Base-by-base conservation (phyloP, 202 grass and related monocot genomes). In the Zoysia matrella region DNA sequence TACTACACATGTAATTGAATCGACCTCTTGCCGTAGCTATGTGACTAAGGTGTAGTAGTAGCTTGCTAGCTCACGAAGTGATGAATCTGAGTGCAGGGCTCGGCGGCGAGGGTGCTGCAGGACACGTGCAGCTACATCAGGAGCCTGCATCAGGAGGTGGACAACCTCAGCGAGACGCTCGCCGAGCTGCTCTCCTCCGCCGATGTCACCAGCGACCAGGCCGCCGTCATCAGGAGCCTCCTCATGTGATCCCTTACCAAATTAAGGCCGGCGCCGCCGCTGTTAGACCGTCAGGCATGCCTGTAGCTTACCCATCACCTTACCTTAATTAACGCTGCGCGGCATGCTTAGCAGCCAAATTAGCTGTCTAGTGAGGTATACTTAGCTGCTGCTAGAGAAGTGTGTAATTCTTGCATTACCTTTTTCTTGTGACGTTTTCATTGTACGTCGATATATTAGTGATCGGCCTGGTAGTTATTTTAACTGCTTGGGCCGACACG, bases 41-140 rank as follows among this genome's bases (percentile, higher is more conserved):
- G 30, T 58, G 15, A 12, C 3, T 11, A 52, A 52, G 50, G 50
- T 8, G 7, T 9, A 1, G 11, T 1, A 1, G 52, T 1, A 2
- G 30, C 30, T 54, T 14, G 52, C 62, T 5, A 62, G 61, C 2
- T 15, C 4, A 15, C 0, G 43, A 14, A n/a, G 4, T 64, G 16
- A 22, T n/a, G 64, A 16, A 60, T 3, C 43, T 36, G 71, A 42
- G 75, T 85, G 72, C 82, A 97, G 94, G 91, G 64, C 7, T 88
- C 94, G 48, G 85, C 89, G 54, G 75, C 87, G 42, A 84, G 75
- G 76, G 89, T 97, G 70, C 50, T 97, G 76, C 91, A 94, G 82
- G 94, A 97, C 64, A 94, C 91, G 56, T 97, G 94, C 80, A 97
- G 83, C 85, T 94, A 97, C 81, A 94, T 97, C 72, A 91, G 87